Base-by-base conservation (phyloP, 1,284 basidiomycete species). In the Malassezia japonica region DNA sequence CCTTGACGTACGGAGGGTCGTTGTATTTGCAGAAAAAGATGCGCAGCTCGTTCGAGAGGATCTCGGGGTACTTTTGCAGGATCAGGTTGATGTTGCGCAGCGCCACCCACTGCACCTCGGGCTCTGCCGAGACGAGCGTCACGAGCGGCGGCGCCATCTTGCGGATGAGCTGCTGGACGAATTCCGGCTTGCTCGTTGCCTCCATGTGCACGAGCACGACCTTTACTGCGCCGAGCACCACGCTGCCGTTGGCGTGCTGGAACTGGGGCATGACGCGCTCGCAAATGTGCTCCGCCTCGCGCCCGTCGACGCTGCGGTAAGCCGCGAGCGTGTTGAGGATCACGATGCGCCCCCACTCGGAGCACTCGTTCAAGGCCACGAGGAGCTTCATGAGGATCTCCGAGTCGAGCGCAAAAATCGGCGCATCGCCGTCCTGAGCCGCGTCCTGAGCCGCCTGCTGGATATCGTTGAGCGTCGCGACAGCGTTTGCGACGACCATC, bases 21-120 rank as follows among this genome's bases (percentile, higher is more conserved):
- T 96, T 98, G 78, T 99, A 98, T 75, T 98, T 98, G 83, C 94
- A 98, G 78, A 98, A 98, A 75, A 98, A 98, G 21, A 98, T 91
- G 51, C 90, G 83, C 83, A 98, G 90, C 75, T 98, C 92, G 75
- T 87, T 91, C 24, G 84, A 82, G 6, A 98, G 80, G 48, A 95
- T 79, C 53, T 91, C 86, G 0, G 87, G 78, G 3, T 88, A 83
- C 64, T 91, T 89, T 75, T 98, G 94, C 18, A 96, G 81, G 42
- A 98, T 81, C 41, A 98, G 81, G 67, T 95, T 92, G 78, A 96
- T 90, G 72, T 98, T 96, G 25, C 92, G 82, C 47, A 98, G 78
- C 1, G 88, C 90, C 46, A 98, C 92, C 86, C 91, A 98, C 76
- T 98, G 92, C 1, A 98, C 79, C 61, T 82, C 80, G 0, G 79